Percentiles rank a stretch among this genome's conserved stretches.
These are phyloP conservation scores for Seiridium cupressi DNA, from an alignment of 2,329 filamentous ascomycete genomes.

Conservation along the genomic window DNA sequence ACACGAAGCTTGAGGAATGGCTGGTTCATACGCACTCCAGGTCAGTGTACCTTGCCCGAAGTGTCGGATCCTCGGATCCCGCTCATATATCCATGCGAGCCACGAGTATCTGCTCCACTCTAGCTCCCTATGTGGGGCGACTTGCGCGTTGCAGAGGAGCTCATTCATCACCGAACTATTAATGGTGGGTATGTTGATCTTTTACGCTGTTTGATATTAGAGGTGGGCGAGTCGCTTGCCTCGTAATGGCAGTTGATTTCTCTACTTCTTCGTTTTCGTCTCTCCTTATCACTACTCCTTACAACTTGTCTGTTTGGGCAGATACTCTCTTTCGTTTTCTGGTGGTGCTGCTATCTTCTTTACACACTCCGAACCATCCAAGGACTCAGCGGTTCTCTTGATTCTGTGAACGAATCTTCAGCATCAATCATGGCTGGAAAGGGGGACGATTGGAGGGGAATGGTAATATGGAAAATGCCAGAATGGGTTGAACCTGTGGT, in stretches of 20 bases:
- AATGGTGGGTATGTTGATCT: slow-evolving; percentile 2
- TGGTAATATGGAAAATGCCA: slow-evolving; percentile 23
- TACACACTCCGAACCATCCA: not conserved
- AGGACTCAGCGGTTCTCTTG: not conserved
- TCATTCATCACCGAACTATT: not conserved
- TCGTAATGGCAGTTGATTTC: not conserved
- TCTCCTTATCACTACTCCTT: not conserved
- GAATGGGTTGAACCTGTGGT: slow-evolving; percentile 33
- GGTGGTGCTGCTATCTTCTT: too few species aligned
- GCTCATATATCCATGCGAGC: not conserved
- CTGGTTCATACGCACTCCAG: too few species aligned
- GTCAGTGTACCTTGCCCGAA: not conserved
- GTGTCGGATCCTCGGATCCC: not conserved
- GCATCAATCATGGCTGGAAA: not conserved
- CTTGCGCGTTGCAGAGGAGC: not conserved
- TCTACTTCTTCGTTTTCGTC: not conserved
- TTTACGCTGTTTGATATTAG: slow-evolving; percentile 2
- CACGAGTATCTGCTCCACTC: not conserved
- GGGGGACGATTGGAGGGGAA: not conserved
- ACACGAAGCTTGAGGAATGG: too few species aligned
- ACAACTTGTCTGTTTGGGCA: not conserved
- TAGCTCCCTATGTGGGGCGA: not conserved
- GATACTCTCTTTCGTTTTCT: not conserved
- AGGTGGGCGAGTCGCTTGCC: not conserved
- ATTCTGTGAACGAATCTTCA: not conserved